Conservation (phyloP, 148 eudicot genomes). For the Rhododendron molle region DNA sequence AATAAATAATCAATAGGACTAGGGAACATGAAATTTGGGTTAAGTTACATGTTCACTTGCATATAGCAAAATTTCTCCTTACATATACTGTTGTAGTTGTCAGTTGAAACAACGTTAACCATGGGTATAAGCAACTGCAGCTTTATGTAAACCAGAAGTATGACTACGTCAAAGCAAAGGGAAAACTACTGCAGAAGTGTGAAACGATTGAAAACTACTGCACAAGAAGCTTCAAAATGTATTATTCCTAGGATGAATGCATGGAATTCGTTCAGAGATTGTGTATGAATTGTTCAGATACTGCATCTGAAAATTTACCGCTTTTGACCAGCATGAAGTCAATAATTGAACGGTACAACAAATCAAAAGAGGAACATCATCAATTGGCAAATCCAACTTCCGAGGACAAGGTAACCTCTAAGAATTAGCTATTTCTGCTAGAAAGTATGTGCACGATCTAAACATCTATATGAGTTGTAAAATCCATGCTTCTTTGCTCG, state of each 20-base stretch:
- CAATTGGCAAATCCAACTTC: constrained; percentile 45
- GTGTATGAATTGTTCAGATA: not conserved
- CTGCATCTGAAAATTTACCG: not conserved
- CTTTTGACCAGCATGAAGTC: constrained; percentile 60
- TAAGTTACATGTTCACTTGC: not conserved
- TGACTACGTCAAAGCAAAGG: not conserved
- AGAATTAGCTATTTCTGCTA: not conserved
- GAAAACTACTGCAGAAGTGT: not conserved
- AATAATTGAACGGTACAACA: constrained; percentile 61
- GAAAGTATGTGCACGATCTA: not conserved
- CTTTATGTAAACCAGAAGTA: not conserved
- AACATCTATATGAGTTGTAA: not conserved
- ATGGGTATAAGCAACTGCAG: not conserved
- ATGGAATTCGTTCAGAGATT: not conserved
- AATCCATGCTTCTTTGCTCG: too few species aligned
- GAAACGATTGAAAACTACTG: not conserved
- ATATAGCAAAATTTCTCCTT: too few species aligned
- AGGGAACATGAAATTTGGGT: not conserved
- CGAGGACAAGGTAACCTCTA: constrained; percentile 57
- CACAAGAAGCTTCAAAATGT: not conserved
- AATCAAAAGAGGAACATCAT: constrained; percentile 59
- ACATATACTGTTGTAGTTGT: not conserved
- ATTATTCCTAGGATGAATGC: not conserved
- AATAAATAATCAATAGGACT: not conserved
- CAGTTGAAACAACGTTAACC: not conserved